A percentile compares a stretch with the other conserved stretches of the same genome.
Conservation (phyloP, 306 rosid species). For the Quercus glauca region DNA sequence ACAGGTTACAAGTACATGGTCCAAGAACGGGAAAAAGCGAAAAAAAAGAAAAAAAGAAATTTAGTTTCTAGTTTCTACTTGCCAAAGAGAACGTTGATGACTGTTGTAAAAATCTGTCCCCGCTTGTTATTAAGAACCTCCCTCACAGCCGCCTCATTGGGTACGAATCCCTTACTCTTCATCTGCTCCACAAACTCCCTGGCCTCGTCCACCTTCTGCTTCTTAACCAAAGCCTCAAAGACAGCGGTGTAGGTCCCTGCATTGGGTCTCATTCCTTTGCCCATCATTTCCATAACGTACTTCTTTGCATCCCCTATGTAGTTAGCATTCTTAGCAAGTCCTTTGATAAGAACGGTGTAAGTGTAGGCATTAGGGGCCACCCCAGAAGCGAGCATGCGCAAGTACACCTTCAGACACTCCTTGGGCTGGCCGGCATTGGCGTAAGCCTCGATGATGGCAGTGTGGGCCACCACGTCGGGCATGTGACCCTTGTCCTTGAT, state of each 20-base stretch:
- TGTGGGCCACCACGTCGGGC: constrained; percentile 81
- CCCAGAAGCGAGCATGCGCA: constrained; percentile 75
- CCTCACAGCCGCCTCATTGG: constrained; percentile 58
- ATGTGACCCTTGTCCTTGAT: constrained; percentile 76
- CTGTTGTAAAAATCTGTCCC: constrained; percentile 47
- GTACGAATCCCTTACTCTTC: constrained; percentile 55
- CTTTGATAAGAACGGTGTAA: constrained; percentile 54
- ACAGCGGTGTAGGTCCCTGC: constrained; percentile 50
- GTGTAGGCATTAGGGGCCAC: constrained; percentile 71
- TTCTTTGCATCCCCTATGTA: constrained; percentile 46
- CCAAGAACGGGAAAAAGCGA: not conserved
- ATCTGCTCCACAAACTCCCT: constrained; percentile 42
- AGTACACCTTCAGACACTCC: constrained; percentile 60
- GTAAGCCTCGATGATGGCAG: constrained; percentile 68
- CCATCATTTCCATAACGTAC: constrained; percentile 65
- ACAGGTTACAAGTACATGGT: not conserved
- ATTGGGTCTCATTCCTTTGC: constrained; percentile 63
- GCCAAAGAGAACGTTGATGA: constrained; percentile 56
- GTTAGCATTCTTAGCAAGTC: constrained; percentile 37
- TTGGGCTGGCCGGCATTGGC: constrained; percentile 55
- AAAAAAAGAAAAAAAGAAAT: not conserved
- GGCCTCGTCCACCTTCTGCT: constrained; percentile 48
- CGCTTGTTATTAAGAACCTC: constrained; percentile 42
- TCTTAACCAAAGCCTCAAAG: constrained; percentile 57
- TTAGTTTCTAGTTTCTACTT: constrained; percentile 23